Evolutionary conservation across 1,284 basidiomycete genomes (phyloP).

Genomic region (Leccinum variabile): DNA sequence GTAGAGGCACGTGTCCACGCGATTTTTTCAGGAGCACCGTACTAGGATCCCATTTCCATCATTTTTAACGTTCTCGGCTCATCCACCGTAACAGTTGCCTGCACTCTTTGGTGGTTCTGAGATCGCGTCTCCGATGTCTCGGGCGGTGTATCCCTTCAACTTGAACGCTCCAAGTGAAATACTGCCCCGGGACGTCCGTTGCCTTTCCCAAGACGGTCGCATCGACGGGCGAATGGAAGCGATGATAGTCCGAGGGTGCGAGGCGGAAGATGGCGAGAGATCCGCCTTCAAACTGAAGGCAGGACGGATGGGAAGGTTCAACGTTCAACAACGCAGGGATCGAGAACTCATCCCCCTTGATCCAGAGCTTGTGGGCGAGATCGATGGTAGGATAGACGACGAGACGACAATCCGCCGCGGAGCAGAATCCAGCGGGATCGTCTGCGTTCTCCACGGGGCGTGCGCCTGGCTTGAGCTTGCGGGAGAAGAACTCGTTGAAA

Average conservation of each 20-base stretch:
- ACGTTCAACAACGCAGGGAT: constrained; percentile 59
- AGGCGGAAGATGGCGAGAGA: constrained; percentile 72
- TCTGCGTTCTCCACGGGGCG: constrained; percentile 64
- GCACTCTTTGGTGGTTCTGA: no score
- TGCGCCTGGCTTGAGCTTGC: constrained; percentile 63
- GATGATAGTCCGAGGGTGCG: constrained; percentile 83
- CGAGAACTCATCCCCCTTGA: constrained; percentile 76
- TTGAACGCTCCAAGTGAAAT: constrained; percentile 42
- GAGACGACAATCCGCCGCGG: constrained; percentile 74
- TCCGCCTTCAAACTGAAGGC: constrained; percentile 45
- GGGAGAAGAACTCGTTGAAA: constrained; percentile 83
- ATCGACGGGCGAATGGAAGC: constrained; percentile 79
- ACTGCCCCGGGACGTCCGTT: constrained; percentile 54
- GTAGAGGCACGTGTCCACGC: no score
- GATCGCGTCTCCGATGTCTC: no score
- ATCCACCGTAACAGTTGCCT: no score
- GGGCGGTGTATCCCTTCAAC: no score
- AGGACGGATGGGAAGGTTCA: constrained; percentile 38
- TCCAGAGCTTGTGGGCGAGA: constrained; percentile 70
- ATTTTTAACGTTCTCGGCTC: no score
- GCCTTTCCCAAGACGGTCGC: constrained; percentile 51
- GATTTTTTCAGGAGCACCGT: no score
- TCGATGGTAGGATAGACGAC: constrained; percentile 65
- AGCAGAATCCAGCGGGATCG: constrained; percentile 57
- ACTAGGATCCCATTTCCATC: no score